These are phyloP conservation scores for Calycina marina DNA, from an alignment of 2,329 filamentous ascomycete genomes.

Conservation along the genomic window DNA sequence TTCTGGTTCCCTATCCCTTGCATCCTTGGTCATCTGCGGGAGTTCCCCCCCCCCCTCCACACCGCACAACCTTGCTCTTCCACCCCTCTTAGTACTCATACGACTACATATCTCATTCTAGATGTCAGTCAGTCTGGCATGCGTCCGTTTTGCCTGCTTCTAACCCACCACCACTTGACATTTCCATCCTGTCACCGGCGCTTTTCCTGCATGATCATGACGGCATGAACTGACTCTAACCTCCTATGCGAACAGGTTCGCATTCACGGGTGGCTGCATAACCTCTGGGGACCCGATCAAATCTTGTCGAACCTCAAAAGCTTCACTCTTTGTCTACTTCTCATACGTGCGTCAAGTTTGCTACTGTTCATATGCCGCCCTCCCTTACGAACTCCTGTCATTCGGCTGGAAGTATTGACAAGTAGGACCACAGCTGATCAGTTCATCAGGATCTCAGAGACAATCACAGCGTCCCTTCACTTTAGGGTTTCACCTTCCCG, in stretches of 20 bases:
- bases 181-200: slow-evolving; percentile 13
- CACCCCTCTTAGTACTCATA: slow-evolving; percentile 2
- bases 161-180: slow-evolving; percentile 4
- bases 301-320: slow-evolving; percentile 15
- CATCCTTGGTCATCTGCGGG: slow-evolving; percentile 11
- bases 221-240: slow-evolving; percentile 15
- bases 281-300: slow-evolving; percentile 14
- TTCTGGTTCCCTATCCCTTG: slow-evolving; percentile 9
- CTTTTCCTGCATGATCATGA: slow-evolving; percentile 15
- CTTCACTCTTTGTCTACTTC: slow-evolving; percentile 17
- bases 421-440: slow-evolving; percentile 7
- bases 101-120: slow-evolving; percentile 2
- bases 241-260: slow-evolving; percentile 19
- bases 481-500: slow-evolving; percentile 20
- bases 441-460: slow-evolving; percentile 2
- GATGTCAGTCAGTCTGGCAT: slow-evolving; percentile 6
- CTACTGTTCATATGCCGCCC: slow-evolving; percentile 5
- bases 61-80: slow-evolving; percentile 9
- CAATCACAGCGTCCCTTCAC: slow-evolving; percentile 11
- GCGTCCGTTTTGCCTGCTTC: slow-evolving; percentile 7
- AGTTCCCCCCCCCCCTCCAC: slow-evolving; percentile 1
- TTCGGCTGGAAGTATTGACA: slow-evolving; percentile 1
- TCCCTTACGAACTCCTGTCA: slow-evolving; percentile 3
- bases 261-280: slow-evolving; percentile 21
- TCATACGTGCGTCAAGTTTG: slow-evolving; percentile 13